These are phyloP conservation scores for Parasitella parasitica DNA, from an alignment of 371 early-diverging fungal genomes.

Conservation along the genomic window DNA sequence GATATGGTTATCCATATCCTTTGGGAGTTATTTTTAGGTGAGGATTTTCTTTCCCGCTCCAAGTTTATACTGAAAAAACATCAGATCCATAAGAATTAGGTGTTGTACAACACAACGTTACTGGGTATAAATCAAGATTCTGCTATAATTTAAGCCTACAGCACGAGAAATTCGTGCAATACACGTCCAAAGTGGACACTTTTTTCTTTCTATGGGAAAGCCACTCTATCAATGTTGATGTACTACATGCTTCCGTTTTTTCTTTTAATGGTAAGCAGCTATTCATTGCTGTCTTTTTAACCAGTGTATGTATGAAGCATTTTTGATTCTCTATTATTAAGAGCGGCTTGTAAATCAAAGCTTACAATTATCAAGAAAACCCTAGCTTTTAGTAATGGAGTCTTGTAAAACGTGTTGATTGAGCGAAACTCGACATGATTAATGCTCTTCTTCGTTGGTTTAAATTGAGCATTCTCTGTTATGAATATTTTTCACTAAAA, in stretches of 20 bases:
- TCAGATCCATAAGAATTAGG: not conserved
- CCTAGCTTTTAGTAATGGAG: too few species aligned
- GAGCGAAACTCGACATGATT: not conserved
- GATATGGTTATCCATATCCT: not conserved
- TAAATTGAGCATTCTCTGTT: not conserved
- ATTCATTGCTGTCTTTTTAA: too few species aligned
- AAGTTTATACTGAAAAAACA: too few species aligned
- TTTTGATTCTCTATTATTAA: too few species aligned
- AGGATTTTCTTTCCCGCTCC: not conserved
- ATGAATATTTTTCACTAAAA: too few species aligned
- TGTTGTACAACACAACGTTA: not conserved
- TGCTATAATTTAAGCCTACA: not conserved
- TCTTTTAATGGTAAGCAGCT: too few species aligned
- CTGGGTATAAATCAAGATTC: not conserved
- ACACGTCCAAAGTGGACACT: not conserved
- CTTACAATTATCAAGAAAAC: too few species aligned
- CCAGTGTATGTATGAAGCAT: too few species aligned
- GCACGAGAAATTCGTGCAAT: not conserved
- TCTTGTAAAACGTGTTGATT: not conserved
- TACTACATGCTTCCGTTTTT: too few species aligned
- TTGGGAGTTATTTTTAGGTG: not conserved
- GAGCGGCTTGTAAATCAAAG: too few species aligned
- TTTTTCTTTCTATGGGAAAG: not conserved
- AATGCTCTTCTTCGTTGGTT: not conserved
- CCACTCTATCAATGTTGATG: too few species aligned